Conservation (phyloP, 73 alveolate species). For the Paramecium pentaurelia region DNA sequence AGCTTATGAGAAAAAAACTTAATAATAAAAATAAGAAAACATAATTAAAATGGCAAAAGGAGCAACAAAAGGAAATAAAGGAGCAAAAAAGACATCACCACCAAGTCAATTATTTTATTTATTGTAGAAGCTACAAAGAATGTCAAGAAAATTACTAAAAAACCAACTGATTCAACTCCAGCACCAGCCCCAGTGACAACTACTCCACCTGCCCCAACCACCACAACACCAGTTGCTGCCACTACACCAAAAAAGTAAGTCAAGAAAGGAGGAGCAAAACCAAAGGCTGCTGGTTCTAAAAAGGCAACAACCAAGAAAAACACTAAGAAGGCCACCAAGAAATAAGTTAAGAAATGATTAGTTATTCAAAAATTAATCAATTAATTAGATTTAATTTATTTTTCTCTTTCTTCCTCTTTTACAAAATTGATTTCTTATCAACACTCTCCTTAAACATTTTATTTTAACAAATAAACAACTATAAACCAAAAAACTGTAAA, state of each 20-base stretch:
- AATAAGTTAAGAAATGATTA: background rate
- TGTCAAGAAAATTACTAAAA: background rate
- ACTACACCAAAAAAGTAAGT: background rate
- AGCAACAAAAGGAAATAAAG: background rate
- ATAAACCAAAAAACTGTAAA: background rate
- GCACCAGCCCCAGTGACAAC: background rate
- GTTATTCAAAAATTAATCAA: background rate
- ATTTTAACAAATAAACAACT: background rate
- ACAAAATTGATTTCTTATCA: background rate
- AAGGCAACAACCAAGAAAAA: background rate
- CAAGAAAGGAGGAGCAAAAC: background rate
- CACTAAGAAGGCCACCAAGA: background rate
- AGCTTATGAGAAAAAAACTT: background rate
- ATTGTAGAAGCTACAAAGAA: conserved; percentile 4
- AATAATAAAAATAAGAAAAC: background rate
- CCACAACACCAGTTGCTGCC: background rate
- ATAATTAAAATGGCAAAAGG: background rate
- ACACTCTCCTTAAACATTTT: background rate
- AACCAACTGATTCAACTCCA: background rate
- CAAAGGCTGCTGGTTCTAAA: background rate
- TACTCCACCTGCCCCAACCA: background rate
- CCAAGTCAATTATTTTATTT: background rate
- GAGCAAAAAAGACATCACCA: background rate
- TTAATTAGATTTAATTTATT: background rate
- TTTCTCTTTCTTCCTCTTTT: background rate